Evolutionary conservation across 169 alveolate species (phyloP).

Genomic region (Eimeria maxima): DNA sequence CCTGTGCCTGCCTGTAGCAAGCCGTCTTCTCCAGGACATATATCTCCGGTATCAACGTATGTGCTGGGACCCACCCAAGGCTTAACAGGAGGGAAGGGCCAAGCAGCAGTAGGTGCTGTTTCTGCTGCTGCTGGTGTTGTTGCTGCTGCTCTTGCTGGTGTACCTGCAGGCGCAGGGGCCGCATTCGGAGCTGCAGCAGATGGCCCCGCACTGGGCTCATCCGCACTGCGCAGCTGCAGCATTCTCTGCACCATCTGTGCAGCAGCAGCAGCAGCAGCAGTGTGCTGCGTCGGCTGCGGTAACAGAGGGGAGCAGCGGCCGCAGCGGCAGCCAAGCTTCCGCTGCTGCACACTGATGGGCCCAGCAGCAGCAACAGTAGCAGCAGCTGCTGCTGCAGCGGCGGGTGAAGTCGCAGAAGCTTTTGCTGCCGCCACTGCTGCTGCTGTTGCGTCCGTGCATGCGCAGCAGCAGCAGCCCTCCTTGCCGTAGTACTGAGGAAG

Average conservation of each 20-base stretch:
- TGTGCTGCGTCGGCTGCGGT: slow-evolving; percentile 37
- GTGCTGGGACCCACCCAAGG: slow-evolving; percentile 60
- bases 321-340: slow-evolving; percentile 57
- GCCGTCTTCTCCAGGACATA: slow-evolving; percentile 70
- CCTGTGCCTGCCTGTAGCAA: slow-evolving; percentile 76
- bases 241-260: background rate
- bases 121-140: slow-evolving; percentile 34
- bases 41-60: slow-evolving; percentile 44
- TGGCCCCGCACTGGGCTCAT: background rate
- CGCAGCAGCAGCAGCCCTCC: slow-evolving; percentile 63
- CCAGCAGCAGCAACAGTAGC: background rate
- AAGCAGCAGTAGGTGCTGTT: background rate
- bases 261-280: slow-evolving; percentile 19
- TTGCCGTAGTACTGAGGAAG: slow-evolving; percentile 67
- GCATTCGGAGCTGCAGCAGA: background rate
- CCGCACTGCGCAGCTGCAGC: slow-evolving; percentile 46
- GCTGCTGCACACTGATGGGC: slow-evolving; percentile 42
- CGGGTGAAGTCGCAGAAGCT: slow-evolving; percentile 9
- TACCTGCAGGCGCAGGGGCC: background rate
- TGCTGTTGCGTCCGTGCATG: slow-evolving; percentile 35
- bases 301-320: slow-evolving; percentile 71
- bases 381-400: slow-evolving; percentile 30
- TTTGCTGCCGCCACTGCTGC: background rate
- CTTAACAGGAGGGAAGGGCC: slow-evolving; percentile 42
- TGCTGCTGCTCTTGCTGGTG: slow-evolving; percentile 38